Conservation (phyloP, 352 stramenopile genomes). For the Aphanomyces euteiches region DNA sequence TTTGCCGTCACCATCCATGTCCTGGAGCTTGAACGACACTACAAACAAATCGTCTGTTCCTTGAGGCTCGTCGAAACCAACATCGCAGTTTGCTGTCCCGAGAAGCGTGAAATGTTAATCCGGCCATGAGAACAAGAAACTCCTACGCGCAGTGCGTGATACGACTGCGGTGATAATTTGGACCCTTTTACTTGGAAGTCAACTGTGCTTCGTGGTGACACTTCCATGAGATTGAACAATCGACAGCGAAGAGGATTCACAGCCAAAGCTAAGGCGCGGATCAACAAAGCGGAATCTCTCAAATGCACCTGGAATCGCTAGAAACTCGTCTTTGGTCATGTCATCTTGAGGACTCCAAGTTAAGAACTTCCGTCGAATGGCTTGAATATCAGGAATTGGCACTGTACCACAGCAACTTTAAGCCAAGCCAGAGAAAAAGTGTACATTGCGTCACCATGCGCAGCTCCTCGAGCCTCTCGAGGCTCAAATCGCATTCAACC, state of each 20-base stretch:
- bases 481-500: conserved; percentile 13
- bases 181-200: conserved; percentile 13
- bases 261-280: conserved; percentile 12
- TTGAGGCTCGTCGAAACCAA: not conserved
- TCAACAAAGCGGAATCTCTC: not conserved
- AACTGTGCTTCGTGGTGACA: not conserved
- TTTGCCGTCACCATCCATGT: conserved; percentile 20
- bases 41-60: not conserved
- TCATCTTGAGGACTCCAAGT: conserved; percentile 8
- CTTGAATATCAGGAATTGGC: conserved; percentile 16
- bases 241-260: conserved; percentile 20
- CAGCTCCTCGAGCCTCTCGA: conserved; percentile 26
- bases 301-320: conserved; percentile 24
- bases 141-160: conserved; percentile 8
- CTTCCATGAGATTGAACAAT: conserved; percentile 23
- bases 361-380: conserved; percentile 12
- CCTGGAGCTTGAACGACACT: conserved; percentile 29
- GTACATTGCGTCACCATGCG: conserved; percentile 27
- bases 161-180: not conserved
- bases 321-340: conserved; percentile 26
- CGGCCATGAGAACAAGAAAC: conserved; percentile 23
- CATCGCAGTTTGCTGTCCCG: conserved; percentile 23
- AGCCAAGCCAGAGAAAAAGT: not conserved
- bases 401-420: not conserved
- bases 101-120: conserved; percentile 26